Base-by-base conservation (phyloP, 768 basidiomycete genomes). In the Podaxis sp. region DNA sequence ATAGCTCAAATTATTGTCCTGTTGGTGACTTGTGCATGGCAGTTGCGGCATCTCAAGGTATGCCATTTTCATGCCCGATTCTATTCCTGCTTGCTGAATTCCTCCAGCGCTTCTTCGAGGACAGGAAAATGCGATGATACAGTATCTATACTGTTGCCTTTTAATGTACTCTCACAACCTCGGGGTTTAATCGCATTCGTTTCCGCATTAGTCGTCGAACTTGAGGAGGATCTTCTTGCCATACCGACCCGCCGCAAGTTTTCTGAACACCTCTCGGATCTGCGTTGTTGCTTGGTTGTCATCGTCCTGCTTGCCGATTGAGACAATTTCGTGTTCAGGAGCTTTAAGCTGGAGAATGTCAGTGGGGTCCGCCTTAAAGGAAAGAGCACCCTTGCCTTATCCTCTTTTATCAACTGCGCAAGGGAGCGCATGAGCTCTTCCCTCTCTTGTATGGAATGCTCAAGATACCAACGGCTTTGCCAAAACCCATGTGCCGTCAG, bases 1-100 rank as follows among this genome's bases (percentile, higher is more conserved):
- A 50, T 98, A 27, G 81, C 85, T 36, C 96, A 99, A 79, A 93
- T 98, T 61, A 73, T 82, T 13, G 88, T 96, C 10, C 75, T 99
- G 46, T 72, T 98, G 48, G 83, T 77, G 16, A 96, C 95, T 1
- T 98, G 93, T 67, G 79, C 84, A 32, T 98, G 96, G 95, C 97
- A 98, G 73, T 77, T 97, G 70, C 80, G 91, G 69, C 92, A 98
- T 81, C 78, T 99, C 61, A 91, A 87, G 79, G 92, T 93, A 67
- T 69, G 84, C 74, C 55, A n/a, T 14, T 37, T 52, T 63, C 44
- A 50, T 57, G 55, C 46, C 28, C 21, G 11, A 36, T 16, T 46
- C 2, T 36, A 2, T 37, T 18, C 55, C 65, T 62, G 40, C 59
- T 32, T 25, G 46, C 27, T 56, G 32, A 61, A 37, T 21, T 54